Base-by-base conservation (phyloP, 495 filamentous ascomycete species). In the Corynascus novoguineensis region DNA sequence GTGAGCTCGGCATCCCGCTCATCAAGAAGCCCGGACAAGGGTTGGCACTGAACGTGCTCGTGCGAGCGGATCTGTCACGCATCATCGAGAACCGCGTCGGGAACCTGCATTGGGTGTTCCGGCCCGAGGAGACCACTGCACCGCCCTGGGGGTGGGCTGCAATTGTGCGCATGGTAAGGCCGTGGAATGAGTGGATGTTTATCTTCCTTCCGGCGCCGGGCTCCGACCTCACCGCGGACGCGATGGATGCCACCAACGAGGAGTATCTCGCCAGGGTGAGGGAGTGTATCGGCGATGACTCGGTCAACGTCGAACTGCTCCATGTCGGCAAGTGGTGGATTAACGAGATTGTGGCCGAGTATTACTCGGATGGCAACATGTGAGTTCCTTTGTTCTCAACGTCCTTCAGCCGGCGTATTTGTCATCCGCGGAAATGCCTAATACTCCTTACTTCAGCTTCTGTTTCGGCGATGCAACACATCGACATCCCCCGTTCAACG, bases 71-170 rank as follows among this genome's bases (percentile, higher is more conserved):
- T 54, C 62, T 85, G 15, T 75, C 76, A 4, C 71, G 79, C 41
- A 60, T 78, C 11, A 68, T 84, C 55, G 49, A 70, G 41, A 64
- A 74, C 44, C 72, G 81, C 0, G 68, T 67, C 14, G 82, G 81
- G 0, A 82, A 82, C 58, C 72, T 85, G 27, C 81, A 85, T 55
- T 84, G 79, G 78, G 68, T 74, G 0, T 60, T 73, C 32, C 60
- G 63, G 15, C 75, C 70, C 8, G 68, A 74, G 34, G 53, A 63
- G 11, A 61, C 63, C 22, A 47, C 70, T 11, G 15, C 46, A 4
- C 75, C 75, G 4, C 62, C 64, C 0, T 77, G 68, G 60, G 68
- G 68, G 19, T 66, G 64, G 62, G 63, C 68, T 2, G 65, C 64
- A 15, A 63, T 70, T 35, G 68, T 74, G 22, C 61, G 71, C 17